A percentile compares a stretch with the other conserved stretches of the same genome.
Conservation (phyloP, 352 stramenopile species). For the Phytopythium sindhum region DNA sequence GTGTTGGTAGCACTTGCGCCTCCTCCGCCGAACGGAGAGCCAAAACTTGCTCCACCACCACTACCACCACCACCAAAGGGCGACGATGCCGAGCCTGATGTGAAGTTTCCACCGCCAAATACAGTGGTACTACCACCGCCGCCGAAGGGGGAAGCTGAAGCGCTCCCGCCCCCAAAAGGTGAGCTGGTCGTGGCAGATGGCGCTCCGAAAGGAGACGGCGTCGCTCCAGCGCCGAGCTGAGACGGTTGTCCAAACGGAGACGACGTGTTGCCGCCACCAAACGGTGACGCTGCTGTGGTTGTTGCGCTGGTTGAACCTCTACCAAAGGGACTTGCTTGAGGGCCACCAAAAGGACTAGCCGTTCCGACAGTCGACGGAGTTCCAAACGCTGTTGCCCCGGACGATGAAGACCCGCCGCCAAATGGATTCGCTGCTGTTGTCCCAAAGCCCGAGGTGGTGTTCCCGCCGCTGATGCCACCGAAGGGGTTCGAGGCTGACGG, state of each 20-base stretch:
- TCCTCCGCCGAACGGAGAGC: conserved; percentile 4
- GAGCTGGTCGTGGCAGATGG: conserved; percentile 15
- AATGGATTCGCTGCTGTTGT: conserved; percentile 28
- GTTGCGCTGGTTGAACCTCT: neutral
- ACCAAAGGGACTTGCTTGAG: conserved; percentile 1
- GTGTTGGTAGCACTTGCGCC: neutral
- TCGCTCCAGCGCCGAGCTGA: conserved; percentile 10
- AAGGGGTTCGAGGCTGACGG: conserved; percentile 15
- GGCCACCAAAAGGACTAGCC: conserved; percentile 21
- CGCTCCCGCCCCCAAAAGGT: conserved; percentile 16
- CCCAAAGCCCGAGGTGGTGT: conserved; percentile 15
- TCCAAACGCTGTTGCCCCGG: conserved; percentile 11
- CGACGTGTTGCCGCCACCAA: conserved; percentile 21
- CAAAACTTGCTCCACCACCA: neutral
- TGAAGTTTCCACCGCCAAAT: neutral
- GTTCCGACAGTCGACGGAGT: neutral
- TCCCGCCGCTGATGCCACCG: conserved; percentile 1
- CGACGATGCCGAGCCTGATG: neutral
- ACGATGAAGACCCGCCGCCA: conserved; percentile 14
- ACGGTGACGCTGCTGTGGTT: conserved; percentile 20
- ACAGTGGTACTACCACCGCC: conserved; percentile 1
- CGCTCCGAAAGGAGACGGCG: conserved; percentile 14
- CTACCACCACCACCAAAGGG: neutral
- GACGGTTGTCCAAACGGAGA: conserved; percentile 27
- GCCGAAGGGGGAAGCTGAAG: conserved; percentile 23